Percentiles rank a stretch among this genome's conserved stretches.
Evolutionary conservation across 2,329 filamentous ascomycete species (phyloP).

Genomic region (Fusarium secorum): DNA sequence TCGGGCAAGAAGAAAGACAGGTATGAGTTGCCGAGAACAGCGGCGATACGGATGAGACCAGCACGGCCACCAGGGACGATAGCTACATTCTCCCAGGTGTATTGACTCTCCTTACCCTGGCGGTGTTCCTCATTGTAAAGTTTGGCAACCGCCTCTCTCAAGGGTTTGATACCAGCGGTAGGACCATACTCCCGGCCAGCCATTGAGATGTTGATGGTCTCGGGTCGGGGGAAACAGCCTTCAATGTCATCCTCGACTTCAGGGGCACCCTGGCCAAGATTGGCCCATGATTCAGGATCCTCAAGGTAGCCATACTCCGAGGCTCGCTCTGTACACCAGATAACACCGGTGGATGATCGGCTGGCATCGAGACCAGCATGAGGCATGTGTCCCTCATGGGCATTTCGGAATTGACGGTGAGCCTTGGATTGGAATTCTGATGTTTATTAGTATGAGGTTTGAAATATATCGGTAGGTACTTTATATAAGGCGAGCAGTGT

Average conservation of each 20-base stretch:
- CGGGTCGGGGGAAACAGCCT: conserved; percentile 85
- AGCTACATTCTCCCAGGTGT: conserved; percentile 97
- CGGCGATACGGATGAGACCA: conserved; percentile 92
- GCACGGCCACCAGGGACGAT: conserved; percentile 94
- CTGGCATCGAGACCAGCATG: conserved; percentile 91
- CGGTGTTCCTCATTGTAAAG: conserved; percentile 95
- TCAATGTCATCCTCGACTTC: conserved; percentile 94
- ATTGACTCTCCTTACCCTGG: conserved; percentile 84
- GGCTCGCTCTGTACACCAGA: conserved; percentile 90
- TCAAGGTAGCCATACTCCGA: conserved; percentile 89
- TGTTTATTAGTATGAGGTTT: not conserved
- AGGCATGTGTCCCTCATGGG: conserved; percentile 88
- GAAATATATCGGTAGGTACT: not conserved
- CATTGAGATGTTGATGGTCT: conserved; percentile 78
- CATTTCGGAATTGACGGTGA: conserved; percentile 87
- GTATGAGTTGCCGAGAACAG: conserved; percentile 90
- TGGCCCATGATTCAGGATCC: conserved; percentile 84
- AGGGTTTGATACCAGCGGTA: conserved; percentile 90
- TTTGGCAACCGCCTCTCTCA: conserved; percentile 86
- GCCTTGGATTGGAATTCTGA: conserved; percentile 82
- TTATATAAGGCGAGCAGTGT: not conserved
- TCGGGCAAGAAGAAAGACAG: conserved; percentile 94
- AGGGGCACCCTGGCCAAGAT: conserved; percentile 91
- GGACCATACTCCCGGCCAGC: conserved; percentile 89
- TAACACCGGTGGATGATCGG: conserved; percentile 89